These are phyloP conservation scores for Fomitopsis palustris DNA, from an alignment of 1,284 basidiomycete species.

Conservation along the genomic window DNA sequence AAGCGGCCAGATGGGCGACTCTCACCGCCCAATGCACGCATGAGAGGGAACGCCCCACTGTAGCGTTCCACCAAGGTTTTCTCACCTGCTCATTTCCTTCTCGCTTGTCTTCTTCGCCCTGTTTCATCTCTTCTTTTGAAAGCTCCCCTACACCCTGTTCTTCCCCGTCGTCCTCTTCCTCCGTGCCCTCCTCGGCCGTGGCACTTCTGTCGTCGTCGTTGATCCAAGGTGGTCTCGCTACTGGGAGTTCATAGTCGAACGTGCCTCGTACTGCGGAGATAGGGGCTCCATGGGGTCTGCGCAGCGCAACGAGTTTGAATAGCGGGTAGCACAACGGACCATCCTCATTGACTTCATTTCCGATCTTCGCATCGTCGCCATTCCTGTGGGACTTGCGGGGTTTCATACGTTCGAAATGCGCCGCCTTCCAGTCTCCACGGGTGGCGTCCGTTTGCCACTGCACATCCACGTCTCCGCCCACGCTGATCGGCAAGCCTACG, in stretches of 20 bases:
- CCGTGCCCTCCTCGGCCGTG: too few relatives aligned
- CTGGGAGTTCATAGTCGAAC: background rate
- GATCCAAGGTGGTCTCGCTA: background rate
- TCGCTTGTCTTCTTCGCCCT: too few relatives aligned
- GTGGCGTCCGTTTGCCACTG: slow-evolving; percentile 1
- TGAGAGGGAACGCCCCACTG: too few relatives aligned
- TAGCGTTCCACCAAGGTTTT: too few relatives aligned
- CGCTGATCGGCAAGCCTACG: background rate
- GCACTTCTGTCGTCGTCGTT: background rate
- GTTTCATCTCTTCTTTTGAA: too few relatives aligned
- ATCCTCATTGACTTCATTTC: background rate
- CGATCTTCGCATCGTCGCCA: background rate
- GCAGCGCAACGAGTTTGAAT: slow-evolving; percentile 3
- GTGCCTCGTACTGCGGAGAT: background rate
- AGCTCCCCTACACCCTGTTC: too few relatives aligned
- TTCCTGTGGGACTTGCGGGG: background rate
- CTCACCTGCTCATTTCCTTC: too few relatives aligned
- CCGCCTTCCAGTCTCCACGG: slow-evolving; percentile 2
- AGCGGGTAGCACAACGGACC: slow-evolving; percentile 1
- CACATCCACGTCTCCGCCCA: background rate
- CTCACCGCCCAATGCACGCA: too few relatives aligned
- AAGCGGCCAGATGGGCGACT: too few relatives aligned
- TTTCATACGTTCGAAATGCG: background rate
- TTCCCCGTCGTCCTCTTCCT: too few relatives aligned
- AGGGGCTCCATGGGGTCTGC: background rate